These are phyloP conservation scores for Desmodesmus armatus DNA, from an alignment of 139 green algal genomes.

Conservation along the genomic window DNA sequence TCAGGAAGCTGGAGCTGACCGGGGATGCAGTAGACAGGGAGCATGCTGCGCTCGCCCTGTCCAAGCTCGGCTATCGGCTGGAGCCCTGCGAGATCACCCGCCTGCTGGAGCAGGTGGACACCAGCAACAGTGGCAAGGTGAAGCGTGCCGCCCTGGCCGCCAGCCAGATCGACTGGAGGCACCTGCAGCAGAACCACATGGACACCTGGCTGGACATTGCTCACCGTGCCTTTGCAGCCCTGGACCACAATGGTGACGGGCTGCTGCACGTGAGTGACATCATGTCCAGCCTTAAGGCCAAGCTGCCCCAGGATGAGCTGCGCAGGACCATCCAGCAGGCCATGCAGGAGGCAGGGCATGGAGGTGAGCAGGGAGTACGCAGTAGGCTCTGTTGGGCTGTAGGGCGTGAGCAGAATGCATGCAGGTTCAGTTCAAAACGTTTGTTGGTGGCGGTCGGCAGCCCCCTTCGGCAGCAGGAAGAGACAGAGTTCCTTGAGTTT, in stretches of 20 bases:
- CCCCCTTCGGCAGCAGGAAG: too few relatives aligned
- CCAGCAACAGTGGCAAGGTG: slow-evolving; percentile 47
- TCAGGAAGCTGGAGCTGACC: not conserved
- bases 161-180: slow-evolving; percentile 69
- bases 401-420: too few relatives aligned
- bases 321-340: slow-evolving; percentile 40
- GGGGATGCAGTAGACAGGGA: slow-evolving; percentile 3
- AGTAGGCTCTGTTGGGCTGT: too few relatives aligned
- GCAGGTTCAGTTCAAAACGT: too few relatives aligned
- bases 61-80: slow-evolving; percentile 50
- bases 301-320: slow-evolving; percentile 57
- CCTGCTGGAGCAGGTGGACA: slow-evolving; percentile 54
- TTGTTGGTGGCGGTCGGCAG: too few relatives aligned
- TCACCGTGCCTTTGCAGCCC: slow-evolving; percentile 40
- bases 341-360: slow-evolving; percentile 45
- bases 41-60: slow-evolving; percentile 32
- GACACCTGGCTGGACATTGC: slow-evolving; percentile 79
- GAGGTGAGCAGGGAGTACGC: too few relatives aligned
- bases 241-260: slow-evolving; percentile 58
- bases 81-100: slow-evolving; percentile 47
- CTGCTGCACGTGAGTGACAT: slow-evolving; percentile 52
- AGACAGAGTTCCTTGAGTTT: too few relatives aligned
- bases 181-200: slow-evolving; percentile 63
- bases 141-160: slow-evolving; percentile 51
- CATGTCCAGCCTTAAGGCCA: slow-evolving; percentile 43